phyloP scores from a whole-genome alignment of 345 rosid species.

The Noccaea caerulescens region DNA sequence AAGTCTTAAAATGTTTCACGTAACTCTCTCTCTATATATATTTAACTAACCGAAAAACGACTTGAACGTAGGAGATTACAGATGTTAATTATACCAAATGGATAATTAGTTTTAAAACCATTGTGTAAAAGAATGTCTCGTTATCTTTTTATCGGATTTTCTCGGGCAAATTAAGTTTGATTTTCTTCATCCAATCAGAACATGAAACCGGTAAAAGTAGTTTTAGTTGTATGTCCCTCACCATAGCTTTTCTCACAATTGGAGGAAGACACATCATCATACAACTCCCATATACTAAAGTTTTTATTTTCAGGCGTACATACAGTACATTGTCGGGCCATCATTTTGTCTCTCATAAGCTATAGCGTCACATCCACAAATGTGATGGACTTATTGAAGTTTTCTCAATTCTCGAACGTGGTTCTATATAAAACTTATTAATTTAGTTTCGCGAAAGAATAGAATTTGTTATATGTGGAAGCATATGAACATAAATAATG shows the following conservation, averaged over 20 bases:
- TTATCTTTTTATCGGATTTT: neutral
- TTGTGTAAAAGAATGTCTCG: neutral
- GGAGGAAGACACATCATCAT: conserved; percentile 41
- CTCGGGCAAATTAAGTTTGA: neutral
- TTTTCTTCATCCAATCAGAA: conserved; percentile 28
- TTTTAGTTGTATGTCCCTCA: conserved; percentile 25
- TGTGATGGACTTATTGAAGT: neutral
- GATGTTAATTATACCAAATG: conserved; percentile 7
- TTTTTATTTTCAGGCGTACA: neutral
- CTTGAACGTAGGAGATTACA: conserved; percentile 3
- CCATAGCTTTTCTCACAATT: conserved; percentile 1
- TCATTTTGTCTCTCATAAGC: conserved; percentile 36
- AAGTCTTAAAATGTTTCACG: conserved; percentile 32
- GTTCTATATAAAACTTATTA: neutral
- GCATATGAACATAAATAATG: neutral
- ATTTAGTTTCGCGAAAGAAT: neutral
- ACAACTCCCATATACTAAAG: conserved; percentile 26
- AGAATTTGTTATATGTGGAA: neutral
- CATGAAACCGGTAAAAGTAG: conserved; percentile 23
- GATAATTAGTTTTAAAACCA: neutral
- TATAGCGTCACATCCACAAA: conserved; percentile 29
- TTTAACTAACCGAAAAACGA: neutral
- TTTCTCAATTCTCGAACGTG: conserved; percentile 10
- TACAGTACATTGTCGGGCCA: conserved; percentile 26
- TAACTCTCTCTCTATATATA: neutral